These are phyloP conservation scores for Torulaspora indica DNA, from an alignment of 805 yeast species.

Conservation along the genomic window DNA sequence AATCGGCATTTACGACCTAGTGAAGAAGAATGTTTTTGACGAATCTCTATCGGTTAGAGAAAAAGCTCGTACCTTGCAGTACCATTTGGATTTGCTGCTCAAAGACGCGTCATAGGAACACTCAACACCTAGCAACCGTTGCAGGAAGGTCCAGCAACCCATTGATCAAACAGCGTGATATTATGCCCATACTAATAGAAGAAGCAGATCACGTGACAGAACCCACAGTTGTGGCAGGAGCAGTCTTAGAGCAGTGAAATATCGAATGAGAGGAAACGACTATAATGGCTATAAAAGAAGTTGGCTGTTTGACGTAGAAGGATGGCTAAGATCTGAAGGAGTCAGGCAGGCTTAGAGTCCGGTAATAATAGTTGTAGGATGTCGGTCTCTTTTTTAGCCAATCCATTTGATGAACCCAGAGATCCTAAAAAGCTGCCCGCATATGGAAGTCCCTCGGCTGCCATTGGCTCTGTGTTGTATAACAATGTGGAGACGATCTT, in stretches of 20 bases:
- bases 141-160: not conserved
- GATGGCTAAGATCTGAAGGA: not conserved
- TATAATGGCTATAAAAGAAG: not conserved
- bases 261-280: not conserved
- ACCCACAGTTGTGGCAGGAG: constrained; percentile 20
- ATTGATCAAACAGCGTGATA: not conserved
- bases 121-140: not conserved
- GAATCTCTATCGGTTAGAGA: constrained; percentile 31
- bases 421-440: constrained; percentile 50
- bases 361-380: not conserved
- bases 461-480: constrained; percentile 53
- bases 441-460: constrained; percentile 52
- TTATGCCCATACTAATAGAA: not conserved
- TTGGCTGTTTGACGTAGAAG: not conserved
- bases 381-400: constrained; percentile 31
- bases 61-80: constrained; percentile 31
- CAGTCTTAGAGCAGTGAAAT: not conserved
- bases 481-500: constrained; percentile 51
- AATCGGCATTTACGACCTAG: constrained; percentile 30
- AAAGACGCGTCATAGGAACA: constrained; percentile 14
- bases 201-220: not conserved
- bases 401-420: constrained; percentile 60
- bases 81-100: constrained; percentile 32
- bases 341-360: not conserved
- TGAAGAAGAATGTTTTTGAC: constrained; percentile 28